Conservation (phyloP, 2,329 filamentous ascomycete genomes). For the Aspergillus fischeri region DNA sequence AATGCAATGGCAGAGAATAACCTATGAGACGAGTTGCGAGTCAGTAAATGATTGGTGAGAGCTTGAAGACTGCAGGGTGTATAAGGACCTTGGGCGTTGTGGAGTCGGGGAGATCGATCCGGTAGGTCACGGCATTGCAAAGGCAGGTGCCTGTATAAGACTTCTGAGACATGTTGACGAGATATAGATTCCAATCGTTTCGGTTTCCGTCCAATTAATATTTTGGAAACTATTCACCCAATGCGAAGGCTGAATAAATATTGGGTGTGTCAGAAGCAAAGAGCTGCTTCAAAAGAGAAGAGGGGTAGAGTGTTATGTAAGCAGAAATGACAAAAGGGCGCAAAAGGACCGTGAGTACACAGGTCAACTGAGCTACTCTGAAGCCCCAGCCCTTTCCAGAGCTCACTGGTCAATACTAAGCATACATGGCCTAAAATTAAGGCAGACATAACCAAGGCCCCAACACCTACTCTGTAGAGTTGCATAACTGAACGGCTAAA, state of each 20-base stretch:
- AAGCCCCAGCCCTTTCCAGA: too few relatives aligned
- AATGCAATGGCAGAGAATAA: constrained; percentile 22
- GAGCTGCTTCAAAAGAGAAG: neutral
- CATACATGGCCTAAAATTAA: too few relatives aligned
- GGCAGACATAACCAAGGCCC: too few relatives aligned
- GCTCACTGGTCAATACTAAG: too few relatives aligned
- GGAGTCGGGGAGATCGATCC: constrained; percentile 11
- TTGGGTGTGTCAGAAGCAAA: neutral
- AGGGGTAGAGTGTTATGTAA: neutral
- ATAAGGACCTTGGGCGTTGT: constrained; percentile 17
- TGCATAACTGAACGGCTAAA: too few relatives aligned
- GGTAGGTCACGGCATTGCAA: constrained; percentile 11
- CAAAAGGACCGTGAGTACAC: too few relatives aligned
- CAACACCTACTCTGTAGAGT: too few relatives aligned
- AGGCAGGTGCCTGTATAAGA: constrained; percentile 12
- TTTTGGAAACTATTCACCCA: neutral
- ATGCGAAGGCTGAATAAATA: neutral
- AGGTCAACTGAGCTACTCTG: too few relatives aligned
- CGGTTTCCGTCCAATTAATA: too few relatives aligned
- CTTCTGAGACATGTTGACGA: constrained; percentile 10
- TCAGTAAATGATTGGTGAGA: neutral
- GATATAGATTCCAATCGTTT: neutral
- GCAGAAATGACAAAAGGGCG: neutral
- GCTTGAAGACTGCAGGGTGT: neutral
- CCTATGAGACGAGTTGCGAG: constrained; percentile 1